Evolutionary conservation across 139 green algal genomes (phyloP).

Genomic region (Helicosporidium sp.): DNA sequence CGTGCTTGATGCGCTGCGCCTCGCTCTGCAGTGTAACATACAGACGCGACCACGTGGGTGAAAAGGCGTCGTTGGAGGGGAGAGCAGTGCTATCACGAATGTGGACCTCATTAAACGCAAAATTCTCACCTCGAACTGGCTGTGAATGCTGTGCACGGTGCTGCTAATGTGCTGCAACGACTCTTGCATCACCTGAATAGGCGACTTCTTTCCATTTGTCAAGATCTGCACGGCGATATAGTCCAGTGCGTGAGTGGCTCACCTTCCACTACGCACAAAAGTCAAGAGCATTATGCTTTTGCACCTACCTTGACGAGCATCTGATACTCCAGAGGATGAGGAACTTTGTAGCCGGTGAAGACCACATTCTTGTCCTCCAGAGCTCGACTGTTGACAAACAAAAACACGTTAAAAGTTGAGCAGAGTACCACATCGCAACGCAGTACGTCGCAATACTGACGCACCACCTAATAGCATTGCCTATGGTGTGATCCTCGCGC

Average conservation of each 20-base stretch:
- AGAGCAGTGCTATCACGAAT: neutral
- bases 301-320: slow-evolving; percentile 57
- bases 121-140: slow-evolving; percentile 7
- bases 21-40: neutral
- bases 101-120: neutral
- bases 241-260: neutral
- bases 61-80: neutral
- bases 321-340: slow-evolving; percentile 73
- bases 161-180: slow-evolving; percentile 29
- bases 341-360: slow-evolving; percentile 85
- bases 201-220: slow-evolving; percentile 36
- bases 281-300: no score
- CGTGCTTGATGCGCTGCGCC: neutral
- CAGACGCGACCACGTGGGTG: neutral
- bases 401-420: neutral
- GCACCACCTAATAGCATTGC: slow-evolving; percentile 81
- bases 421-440: neutral
- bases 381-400: slow-evolving; percentile 26
- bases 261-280: neutral
- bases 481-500: slow-evolving; percentile 84
- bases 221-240: slow-evolving; percentile 12
- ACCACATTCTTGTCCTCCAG: slow-evolving; percentile 45
- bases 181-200: slow-evolving; percentile 21
- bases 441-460: slow-evolving; percentile 12
- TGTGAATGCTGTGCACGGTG: slow-evolving; percentile 14